A percentile compares a stretch with the other conserved stretches of the same genome.
Evolutionary conservation across 1,284 basidiomycete species (phyloP).

Genomic region (Cutaneotrichosporon cavernicola): DNA sequence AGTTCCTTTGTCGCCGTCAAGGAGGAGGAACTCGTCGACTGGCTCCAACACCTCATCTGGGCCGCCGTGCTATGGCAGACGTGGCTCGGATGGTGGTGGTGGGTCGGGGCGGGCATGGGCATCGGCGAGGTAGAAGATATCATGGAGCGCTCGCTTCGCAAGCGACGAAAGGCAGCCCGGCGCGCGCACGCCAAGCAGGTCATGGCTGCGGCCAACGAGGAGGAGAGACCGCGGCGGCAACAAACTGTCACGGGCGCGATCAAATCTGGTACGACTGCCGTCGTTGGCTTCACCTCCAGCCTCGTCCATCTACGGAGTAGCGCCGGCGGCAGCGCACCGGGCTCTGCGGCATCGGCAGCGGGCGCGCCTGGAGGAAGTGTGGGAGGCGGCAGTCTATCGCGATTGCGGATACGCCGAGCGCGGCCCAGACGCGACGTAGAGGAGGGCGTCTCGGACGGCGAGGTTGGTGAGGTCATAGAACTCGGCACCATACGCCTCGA

Average conservation of each 20-base stretch:
- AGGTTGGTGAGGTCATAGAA: conserved; percentile 19
- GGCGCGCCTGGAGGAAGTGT: background rate
- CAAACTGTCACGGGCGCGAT: conserved; percentile 15
- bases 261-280: conserved; percentile 17
- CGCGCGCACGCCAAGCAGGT: conserved; percentile 19
- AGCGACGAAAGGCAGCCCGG: conserved; percentile 40
- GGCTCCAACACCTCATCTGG: conserved; percentile 82
- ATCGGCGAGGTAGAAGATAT: conserved; percentile 55
- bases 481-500: conserved; percentile 19
- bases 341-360: conserved; percentile 1
- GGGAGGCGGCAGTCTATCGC: background rate
- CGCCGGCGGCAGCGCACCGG: conserved; percentile 3
- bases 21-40: conserved; percentile 75
- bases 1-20: conserved; percentile 84
- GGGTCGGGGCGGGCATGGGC: conserved; percentile 85
- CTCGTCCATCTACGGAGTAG: conserved; percentile 13
- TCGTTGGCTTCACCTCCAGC: conserved; percentile 16
- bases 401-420: background rate
- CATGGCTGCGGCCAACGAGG: conserved; percentile 15
- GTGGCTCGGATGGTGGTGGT: conserved; percentile 88
- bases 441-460: conserved; percentile 24
- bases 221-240: conserved; percentile 2
- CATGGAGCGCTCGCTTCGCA: conserved; percentile 47
- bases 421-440: conserved; percentile 21
- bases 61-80: conserved; percentile 88